Conservation (phyloP, 2,329 filamentous ascomycete genomes). For the Xylariaceae sp. region DNA sequence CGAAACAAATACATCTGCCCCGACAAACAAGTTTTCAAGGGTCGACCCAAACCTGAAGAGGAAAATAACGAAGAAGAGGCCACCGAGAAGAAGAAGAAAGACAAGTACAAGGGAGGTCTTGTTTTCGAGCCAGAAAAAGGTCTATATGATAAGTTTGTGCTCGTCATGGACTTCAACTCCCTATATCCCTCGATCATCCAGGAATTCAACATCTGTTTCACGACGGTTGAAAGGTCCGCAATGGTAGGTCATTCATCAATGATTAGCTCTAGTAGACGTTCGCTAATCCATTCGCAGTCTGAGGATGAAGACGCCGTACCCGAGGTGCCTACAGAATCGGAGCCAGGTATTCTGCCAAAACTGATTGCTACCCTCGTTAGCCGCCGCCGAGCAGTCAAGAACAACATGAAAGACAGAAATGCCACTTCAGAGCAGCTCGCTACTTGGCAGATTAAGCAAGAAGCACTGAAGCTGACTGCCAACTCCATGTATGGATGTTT, state of each 20-base stretch:
- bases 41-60: constrained; percentile 68
- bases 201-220: constrained; percentile 99
- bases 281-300: constrained; percentile 42
- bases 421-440: constrained; percentile 83
- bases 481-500: constrained; percentile 99
- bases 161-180: constrained; percentile 99
- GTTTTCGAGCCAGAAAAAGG: constrained; percentile 98
- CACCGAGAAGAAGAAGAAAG: constrained; percentile 87
- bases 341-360: constrained; percentile 79
- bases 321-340: constrained; percentile 73
- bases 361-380: constrained; percentile 90
- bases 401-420: constrained; percentile 89
- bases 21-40: constrained; percentile 82
- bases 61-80: constrained; percentile 64
- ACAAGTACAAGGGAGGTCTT: constrained; percentile 97
- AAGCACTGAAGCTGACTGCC: constrained; percentile 93
- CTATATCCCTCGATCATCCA: constrained; percentile 98
- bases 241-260: constrained; percentile 47
- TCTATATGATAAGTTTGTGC: constrained; percentile 94
- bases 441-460: constrained; percentile 97
- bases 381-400: constrained; percentile 87
- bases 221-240: constrained; percentile 78
- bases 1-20: constrained; percentile 97
- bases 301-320: constrained; percentile 86
- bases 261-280: not conserved